phyloP scores from a whole-genome alignment of 805 yeast genomes.

The Zygoascus tannicola region DNA sequence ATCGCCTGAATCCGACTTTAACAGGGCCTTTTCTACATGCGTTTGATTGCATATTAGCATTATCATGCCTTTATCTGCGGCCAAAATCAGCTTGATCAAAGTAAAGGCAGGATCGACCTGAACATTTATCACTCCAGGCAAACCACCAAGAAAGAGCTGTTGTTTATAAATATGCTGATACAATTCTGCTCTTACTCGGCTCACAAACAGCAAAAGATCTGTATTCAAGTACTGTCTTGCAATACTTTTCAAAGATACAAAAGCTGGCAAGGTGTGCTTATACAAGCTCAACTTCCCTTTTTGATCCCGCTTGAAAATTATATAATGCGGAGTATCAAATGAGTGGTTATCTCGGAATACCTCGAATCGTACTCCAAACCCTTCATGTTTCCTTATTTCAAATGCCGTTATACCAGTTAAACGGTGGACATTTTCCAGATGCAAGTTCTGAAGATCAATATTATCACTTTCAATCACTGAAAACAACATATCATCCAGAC shows the following conservation, averaged over 20 bases:
- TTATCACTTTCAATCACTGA: background rate
- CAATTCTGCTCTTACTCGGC: slow-evolving; percentile 33
- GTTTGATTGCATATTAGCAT: slow-evolving; percentile 9
- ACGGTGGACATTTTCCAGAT: slow-evolving; percentile 13
- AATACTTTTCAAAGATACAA: slow-evolving; percentile 9
- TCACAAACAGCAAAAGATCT: slow-evolving; percentile 12
- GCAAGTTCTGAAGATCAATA: slow-evolving; percentile 3
- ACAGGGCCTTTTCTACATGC: slow-evolving; percentile 2
- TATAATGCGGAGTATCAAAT: slow-evolving; percentile 16
- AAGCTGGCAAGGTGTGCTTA: slow-evolving; percentile 15
- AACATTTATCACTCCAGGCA: slow-evolving; percentile 7
- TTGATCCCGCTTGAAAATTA: slow-evolving; percentile 9
- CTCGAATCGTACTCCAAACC: slow-evolving; percentile 18
- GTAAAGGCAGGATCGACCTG: slow-evolving; percentile 13
- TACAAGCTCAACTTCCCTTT: slow-evolving; percentile 10
- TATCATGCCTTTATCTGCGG: background rate
- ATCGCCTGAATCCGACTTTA: background rate
- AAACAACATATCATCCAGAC: background rate
- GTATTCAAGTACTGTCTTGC: slow-evolving; percentile 9
- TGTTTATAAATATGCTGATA: slow-evolving; percentile 63
- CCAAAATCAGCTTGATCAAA: slow-evolving; percentile 11
- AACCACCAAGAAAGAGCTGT: slow-evolving; percentile 75
- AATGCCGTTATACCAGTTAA: slow-evolving; percentile 18
- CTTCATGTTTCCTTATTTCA: slow-evolving; percentile 8
- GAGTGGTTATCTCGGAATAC: slow-evolving; percentile 5